Conservation (phyloP, 345 rosid species). For the Eucalyptus microcorys region DNA sequence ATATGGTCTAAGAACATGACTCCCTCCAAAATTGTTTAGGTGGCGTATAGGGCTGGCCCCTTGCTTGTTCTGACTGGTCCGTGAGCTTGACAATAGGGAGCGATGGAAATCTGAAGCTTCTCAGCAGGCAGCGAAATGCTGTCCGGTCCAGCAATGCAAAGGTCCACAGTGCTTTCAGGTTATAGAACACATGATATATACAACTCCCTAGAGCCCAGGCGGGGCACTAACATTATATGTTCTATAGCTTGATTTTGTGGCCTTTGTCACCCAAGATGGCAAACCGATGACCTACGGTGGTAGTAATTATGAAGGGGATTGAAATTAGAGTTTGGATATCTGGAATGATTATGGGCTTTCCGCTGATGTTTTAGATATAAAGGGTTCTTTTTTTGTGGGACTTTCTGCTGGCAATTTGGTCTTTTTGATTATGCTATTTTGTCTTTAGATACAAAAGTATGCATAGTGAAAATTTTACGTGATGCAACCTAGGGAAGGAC, state of each 20-base stretch:
- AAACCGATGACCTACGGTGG: not conserved
- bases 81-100: not conserved
- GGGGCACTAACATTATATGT: not conserved
- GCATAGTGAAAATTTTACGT: not conserved
- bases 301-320: not conserved
- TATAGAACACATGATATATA: not conserved
- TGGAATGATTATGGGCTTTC: no score
- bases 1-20: not conserved
- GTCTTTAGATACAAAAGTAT: not conserved
- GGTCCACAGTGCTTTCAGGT: not conserved
- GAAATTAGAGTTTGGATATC: not conserved
- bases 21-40: slow-evolving; percentile 10
- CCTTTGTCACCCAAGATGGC: not conserved
- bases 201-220: not conserved
- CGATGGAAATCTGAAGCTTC: slow-evolving; percentile 1
- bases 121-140: not conserved
- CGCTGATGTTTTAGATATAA: not conserved
- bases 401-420: not conserved
- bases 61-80: not conserved
- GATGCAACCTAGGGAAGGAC: not conserved
- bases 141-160: not conserved
- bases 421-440: not conserved
- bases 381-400: not conserved
- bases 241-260: not conserved
- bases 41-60: slow-evolving; percentile 17